Evolutionary conservation across 106 monocot species (phyloP).

Genomic region (Acorus gramineus): DNA sequence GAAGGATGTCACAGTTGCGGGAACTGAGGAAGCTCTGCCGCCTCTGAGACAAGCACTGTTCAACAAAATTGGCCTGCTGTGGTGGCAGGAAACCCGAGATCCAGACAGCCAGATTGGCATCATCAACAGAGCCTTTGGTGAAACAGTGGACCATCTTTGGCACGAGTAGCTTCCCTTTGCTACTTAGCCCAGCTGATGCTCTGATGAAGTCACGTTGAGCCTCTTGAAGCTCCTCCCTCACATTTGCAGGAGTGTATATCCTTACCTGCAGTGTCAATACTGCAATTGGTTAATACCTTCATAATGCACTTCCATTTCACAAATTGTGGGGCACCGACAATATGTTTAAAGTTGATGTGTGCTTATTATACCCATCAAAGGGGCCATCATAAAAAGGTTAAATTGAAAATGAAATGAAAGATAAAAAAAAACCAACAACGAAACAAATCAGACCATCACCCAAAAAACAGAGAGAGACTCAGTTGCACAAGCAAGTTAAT

Average conservation of each 20-base stretch:
- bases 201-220: conserved; percentile 65
- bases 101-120: conserved; percentile 34
- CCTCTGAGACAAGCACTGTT: conserved; percentile 40
- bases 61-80: conserved; percentile 39
- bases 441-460: too few relatives aligned
- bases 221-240: conserved; percentile 62
- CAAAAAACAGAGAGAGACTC: too few relatives aligned
- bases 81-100: conserved; percentile 39
- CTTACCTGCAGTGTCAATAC: conserved; percentile 41
- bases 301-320: too few relatives aligned
- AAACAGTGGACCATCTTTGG: conserved; percentile 79
- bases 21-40: conserved; percentile 35
- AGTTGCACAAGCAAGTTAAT: too few relatives aligned
- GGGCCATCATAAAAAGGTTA: too few relatives aligned
- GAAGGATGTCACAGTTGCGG: conserved; percentile 33
- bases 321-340: too few relatives aligned
- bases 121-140: conserved; percentile 38
- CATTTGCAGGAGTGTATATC: conserved; percentile 40
- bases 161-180: conserved; percentile 73
- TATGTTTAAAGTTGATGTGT: too few relatives aligned
- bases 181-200: conserved; percentile 67
- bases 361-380: too few relatives aligned
- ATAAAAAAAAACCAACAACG: too few relatives aligned
- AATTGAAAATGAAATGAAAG: too few relatives aligned
- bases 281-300: too few relatives aligned